These are phyloP conservation scores for Mortierella sp. DNA, from an alignment of 371 early-diverging fungal species.

Conservation along the genomic window DNA sequence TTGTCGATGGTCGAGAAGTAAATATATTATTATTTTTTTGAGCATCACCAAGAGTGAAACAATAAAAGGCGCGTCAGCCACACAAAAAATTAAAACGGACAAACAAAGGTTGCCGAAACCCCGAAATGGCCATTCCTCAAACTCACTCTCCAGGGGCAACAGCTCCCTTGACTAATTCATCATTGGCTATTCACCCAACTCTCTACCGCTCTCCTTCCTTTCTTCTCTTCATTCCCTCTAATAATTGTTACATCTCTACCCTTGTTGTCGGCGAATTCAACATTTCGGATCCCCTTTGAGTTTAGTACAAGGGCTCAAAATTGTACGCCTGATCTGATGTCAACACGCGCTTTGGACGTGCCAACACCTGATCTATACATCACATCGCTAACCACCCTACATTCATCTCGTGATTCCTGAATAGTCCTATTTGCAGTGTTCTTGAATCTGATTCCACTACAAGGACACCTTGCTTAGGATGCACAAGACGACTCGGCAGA, in stretches of 20 bases:
- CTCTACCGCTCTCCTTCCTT: not conserved
- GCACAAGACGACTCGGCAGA: slow-evolving; percentile 55
- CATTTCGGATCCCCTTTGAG: not conserved
- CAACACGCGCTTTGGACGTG: not conserved
- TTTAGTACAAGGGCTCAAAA: not conserved
- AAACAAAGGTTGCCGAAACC: slow-evolving; percentile 3
- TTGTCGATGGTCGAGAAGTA: slow-evolving; percentile 55
- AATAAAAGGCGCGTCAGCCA: slow-evolving; percentile 17
- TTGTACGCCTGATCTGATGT: not conserved
- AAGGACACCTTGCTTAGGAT: slow-evolving; percentile 15
- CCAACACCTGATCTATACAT: not conserved
- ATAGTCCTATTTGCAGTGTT: not conserved
- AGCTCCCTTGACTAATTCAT: not conserved
- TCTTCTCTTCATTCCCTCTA: not conserved
- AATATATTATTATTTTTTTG: not conserved
- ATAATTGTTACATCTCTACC: not conserved
- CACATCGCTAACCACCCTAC: not conserved
- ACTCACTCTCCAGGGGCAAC: not conserved
- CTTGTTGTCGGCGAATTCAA: not conserved
- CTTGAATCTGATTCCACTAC: not conserved
- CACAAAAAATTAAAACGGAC: slow-evolving; percentile 4
- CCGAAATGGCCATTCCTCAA: not conserved
- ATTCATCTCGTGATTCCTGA: not conserved
- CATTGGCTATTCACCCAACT: not conserved
- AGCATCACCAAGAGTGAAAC: not conserved